Evolutionary conservation across 2,329 filamentous ascomycete genomes (phyloP), one percentile per base, ranked within the genome.

Genomic region (Zymoseptoria ardabiliae): DNA sequence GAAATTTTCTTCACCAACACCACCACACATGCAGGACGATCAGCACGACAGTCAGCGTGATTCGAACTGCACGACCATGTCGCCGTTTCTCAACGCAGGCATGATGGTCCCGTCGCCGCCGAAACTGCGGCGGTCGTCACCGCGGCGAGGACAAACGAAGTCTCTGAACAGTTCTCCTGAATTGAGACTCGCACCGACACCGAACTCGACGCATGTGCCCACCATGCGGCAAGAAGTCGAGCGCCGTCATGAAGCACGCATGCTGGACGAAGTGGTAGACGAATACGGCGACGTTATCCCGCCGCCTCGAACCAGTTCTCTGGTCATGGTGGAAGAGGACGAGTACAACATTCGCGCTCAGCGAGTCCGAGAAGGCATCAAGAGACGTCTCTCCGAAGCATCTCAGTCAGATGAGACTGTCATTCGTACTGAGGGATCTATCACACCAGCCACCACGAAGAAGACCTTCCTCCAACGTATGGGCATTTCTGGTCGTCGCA

Each of bases 11-110:
- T n/a, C 35, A 48, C 48, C 58, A 48, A 23, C 51, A 23, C n/a
- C 51, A n/a, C 22, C 28, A 23, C 22, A 53, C n/a, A 53, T 53
- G 51, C 51, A 53, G 51, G 1, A 30, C 22, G 51, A 23, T 41
- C 30, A 48, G n/a, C 45, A 48, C 50, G 48, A 54, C 49, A 59
- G 10, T 28, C 54, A 45, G 17, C 66, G 65, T 56, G 63, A 61
- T 51, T 66, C 66, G 1, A 53, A 62, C 45, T 35, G 62, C 19
- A 71, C 70, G 8, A 69, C 68, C 19, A 66, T 72, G 65, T 65
- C 66, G 5, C 59, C 64, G 7, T 68, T 71, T 58, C 60, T 71
- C 57, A 61, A 63, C 48, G 59, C 61, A 9, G 73, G 72, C 35
- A 23, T 48, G 53, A 56, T 61, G 61, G 58, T 56, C 50, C 13